These are phyloP conservation scores for Nepenthes alata DNA, from an alignment of 179 eudicot species.

Conservation along the genomic window DNA sequence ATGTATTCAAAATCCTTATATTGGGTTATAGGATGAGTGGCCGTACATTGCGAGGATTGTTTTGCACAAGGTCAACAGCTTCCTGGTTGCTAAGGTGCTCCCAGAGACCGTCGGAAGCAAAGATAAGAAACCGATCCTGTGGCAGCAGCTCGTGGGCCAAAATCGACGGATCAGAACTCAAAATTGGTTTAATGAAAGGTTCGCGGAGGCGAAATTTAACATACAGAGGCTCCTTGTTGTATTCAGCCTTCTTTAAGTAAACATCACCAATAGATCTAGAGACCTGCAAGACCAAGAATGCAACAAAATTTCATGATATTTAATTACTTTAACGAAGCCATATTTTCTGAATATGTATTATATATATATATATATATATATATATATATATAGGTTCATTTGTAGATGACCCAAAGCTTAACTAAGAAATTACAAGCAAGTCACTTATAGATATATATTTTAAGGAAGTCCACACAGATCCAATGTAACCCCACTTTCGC, in stretches of 20 bases:
- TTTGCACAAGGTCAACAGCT: slow-evolving; percentile 80
- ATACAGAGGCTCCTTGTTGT: slow-evolving; percentile 74
- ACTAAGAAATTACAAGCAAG: too few species aligned
- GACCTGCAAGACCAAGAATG: slow-evolving; percentile 30
- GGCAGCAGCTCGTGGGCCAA: slow-evolving; percentile 63
- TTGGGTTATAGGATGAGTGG: too few species aligned
- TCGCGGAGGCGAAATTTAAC: slow-evolving; percentile 75
- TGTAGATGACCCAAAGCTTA: too few species aligned
- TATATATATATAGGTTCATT: too few species aligned
- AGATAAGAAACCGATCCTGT: slow-evolving; percentile 73
- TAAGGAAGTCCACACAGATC: too few species aligned
- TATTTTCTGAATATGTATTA: too few species aligned
- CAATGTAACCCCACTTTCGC: too few species aligned
- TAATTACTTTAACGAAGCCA: too few species aligned
- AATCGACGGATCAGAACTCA: slow-evolving; percentile 78
- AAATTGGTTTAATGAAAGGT: slow-evolving; percentile 61
- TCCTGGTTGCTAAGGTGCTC: slow-evolving; percentile 90
- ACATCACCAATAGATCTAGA: slow-evolving; percentile 91
- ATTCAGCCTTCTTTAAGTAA: slow-evolving; percentile 72
- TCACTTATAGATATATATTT: too few species aligned
- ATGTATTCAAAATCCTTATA: too few species aligned
- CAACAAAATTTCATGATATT: background rate
- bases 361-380: too few species aligned
- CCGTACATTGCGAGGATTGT: slow-evolving; percentile 64
- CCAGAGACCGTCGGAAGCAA: slow-evolving; percentile 97